phyloP scores from a whole-genome alignment of 306 rosid genomes.

The Prosopis cineraria region DNA sequence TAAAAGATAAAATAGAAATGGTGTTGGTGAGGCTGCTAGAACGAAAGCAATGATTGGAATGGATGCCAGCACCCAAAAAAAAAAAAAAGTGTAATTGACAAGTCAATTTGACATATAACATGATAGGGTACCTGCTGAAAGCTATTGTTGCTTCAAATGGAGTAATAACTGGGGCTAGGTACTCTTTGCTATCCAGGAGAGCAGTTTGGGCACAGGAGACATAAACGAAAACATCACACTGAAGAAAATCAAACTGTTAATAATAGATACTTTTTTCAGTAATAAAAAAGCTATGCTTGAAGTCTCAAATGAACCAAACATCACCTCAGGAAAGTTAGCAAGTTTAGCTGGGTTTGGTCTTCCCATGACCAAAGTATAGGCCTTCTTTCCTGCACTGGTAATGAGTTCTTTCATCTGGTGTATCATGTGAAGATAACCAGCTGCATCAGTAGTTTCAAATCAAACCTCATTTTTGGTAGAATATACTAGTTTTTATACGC shows the following conservation, averaged over 20 bases:
- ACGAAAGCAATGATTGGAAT: constrained; percentile 3
- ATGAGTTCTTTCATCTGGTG: constrained; percentile 86
- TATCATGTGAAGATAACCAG: constrained; percentile 83
- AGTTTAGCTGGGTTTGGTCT: constrained; percentile 97
- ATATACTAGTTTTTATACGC: neutral
- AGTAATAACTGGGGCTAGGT: constrained; percentile 90
- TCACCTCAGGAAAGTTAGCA: constrained; percentile 97
- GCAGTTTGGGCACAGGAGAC: constrained; percentile 96
- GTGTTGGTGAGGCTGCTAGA: constrained; percentile 7
- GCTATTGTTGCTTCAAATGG: constrained; percentile 92
- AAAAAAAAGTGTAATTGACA: neutral
- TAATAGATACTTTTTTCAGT: constrained; percentile 14
- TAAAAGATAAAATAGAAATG: constrained; percentile 9
- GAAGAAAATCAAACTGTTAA: constrained; percentile 38
- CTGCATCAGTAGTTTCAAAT: constrained; percentile 51
- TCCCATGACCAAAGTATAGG: constrained; percentile 86
- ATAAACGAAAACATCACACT: constrained; percentile 86
- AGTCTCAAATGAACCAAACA: constrained; percentile 11
- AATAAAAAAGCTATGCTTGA: constrained; percentile 6
- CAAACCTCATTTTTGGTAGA: constrained; percentile 2
- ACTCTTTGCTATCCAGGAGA: constrained; percentile 92
- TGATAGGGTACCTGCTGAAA: constrained; percentile 69
- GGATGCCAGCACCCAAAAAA: neutral
- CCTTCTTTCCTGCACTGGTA: constrained; percentile 78
- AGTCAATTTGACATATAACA: neutral